Percentiles rank a stretch among this genome's conserved stretches.
These are phyloP conservation scores for Kazachstania sp. DNA, from an alignment of 1,139 yeast species.

Conservation along the genomic window DNA sequence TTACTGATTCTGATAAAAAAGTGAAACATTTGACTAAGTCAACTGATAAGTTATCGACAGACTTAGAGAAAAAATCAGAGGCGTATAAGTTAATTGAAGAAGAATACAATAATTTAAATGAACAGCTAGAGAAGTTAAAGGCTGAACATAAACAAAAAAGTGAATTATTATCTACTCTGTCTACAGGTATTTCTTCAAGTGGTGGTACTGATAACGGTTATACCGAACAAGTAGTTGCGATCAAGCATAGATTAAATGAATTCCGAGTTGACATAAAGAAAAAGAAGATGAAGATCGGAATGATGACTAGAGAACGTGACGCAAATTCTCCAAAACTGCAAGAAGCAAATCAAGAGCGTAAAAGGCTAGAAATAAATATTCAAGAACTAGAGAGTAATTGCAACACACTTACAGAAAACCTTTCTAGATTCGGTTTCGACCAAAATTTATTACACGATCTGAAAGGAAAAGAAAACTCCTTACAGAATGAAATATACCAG, in stretches of 20 bases:
- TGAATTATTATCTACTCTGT: slow-evolving; percentile 70
- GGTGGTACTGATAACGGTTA: slow-evolving; percentile 80
- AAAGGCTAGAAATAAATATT: slow-evolving; percentile 37
- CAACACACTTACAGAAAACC: slow-evolving; percentile 36
- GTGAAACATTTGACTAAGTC: slow-evolving; percentile 15
- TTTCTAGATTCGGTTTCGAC: slow-evolving; percentile 54
- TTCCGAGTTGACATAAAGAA: slow-evolving; percentile 53
- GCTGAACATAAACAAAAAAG: slow-evolving; percentile 54
- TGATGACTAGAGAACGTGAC: slow-evolving; percentile 46
- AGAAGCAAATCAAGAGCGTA: slow-evolving; percentile 49
- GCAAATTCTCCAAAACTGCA: slow-evolving; percentile 45
- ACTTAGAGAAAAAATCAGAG: slow-evolving; percentile 21
- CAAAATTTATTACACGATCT: slow-evolving; percentile 41
- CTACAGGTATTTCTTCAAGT: slow-evolving; percentile 84
- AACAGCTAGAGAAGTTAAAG: slow-evolving; percentile 39
- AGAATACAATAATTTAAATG: slow-evolving; percentile 40
- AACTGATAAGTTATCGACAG: slow-evolving; percentile 19
- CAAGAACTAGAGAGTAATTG: slow-evolving; percentile 38
- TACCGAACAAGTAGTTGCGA: slow-evolving; percentile 59
- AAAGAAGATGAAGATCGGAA: slow-evolving; percentile 49
- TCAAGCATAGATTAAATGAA: slow-evolving; percentile 49
- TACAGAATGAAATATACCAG: slow-evolving; percentile 36
- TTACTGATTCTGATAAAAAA: slow-evolving; percentile 40
- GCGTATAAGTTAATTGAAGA: slow-evolving; percentile 31
- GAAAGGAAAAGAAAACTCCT: slow-evolving; percentile 36